Percentiles rank a stretch among this genome's conserved stretches.
These are phyloP conservation scores for Argentina anserina DNA, from an alignment of 306 rosid genomes.

Conservation along the genomic window DNA sequence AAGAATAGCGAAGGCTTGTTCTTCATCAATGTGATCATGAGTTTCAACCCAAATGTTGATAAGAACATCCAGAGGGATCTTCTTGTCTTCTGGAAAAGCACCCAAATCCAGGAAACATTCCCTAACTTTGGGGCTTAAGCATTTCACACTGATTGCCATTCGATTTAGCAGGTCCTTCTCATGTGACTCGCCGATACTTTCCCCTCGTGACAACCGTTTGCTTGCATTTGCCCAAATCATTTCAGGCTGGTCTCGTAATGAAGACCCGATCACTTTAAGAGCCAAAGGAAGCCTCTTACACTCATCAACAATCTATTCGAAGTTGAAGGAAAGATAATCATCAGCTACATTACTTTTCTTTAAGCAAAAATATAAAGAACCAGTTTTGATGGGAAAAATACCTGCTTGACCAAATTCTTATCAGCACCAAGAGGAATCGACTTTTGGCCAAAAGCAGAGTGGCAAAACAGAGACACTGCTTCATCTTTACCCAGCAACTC, in stretches of 20 bases:
- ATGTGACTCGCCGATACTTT: constrained; percentile 63
- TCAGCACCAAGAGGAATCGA: constrained; percentile 56
- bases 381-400: constrained; percentile 14
- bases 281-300: constrained; percentile 90
- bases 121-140: constrained; percentile 44
- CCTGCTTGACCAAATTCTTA: constrained; percentile 75
- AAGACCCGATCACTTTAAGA: constrained; percentile 92
- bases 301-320: constrained; percentile 60
- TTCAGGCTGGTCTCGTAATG: constrained; percentile 61
- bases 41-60: constrained; percentile 82
- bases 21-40: constrained; percentile 53
- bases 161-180: constrained; percentile 57
- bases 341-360: not conserved
- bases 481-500: constrained; percentile 65
- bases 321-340: constrained; percentile 8
- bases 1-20: constrained; percentile 73
- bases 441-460: constrained; percentile 78
- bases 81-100: constrained; percentile 80
- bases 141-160: constrained; percentile 64
- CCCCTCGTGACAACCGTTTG: constrained; percentile 69
- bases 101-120: constrained; percentile 86
- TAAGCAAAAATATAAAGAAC: not conserved
- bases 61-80: constrained; percentile 79
- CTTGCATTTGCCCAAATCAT: constrained; percentile 70
- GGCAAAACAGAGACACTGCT: constrained; percentile 77